phyloP scores from a whole-genome alignment of 2,329 filamentous ascomycete genomes.

The Aspergillus pseudonomiae region DNA sequence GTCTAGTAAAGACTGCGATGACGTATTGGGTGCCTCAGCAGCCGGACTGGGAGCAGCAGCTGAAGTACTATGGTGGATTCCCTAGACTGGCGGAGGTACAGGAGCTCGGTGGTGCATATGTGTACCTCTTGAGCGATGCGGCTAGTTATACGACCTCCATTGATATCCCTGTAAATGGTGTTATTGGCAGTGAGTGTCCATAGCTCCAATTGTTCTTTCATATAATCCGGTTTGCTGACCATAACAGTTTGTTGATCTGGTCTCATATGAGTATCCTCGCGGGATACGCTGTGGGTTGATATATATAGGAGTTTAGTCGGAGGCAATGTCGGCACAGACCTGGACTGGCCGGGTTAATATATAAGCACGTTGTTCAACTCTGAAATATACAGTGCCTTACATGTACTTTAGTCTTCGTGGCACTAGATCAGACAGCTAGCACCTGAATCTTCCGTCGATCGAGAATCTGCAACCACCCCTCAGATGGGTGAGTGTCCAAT shows the following conservation, averaged over 20 bases:
- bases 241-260: neutral
- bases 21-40: constrained; percentile 54
- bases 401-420: accelerated
- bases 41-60: constrained; percentile 55
- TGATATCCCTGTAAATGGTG: constrained; percentile 53
- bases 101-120: constrained; percentile 55
- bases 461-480: neutral
- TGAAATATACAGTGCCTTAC: neutral
- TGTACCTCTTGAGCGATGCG: constrained; percentile 51
- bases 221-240: neutral
- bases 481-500: neutral
- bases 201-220: neutral
- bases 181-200: constrained; percentile 42
- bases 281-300: neutral
- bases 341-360: neutral
- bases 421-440: neutral
- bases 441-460: neutral
- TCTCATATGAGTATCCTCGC: too few species aligned
- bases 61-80: constrained; percentile 59
- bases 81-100: constrained; percentile 55
- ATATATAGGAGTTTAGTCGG: neutral
- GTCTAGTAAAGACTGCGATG: constrained; percentile 40
- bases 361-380: neutral
- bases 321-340: neutral
- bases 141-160: constrained; percentile 54